Base-by-base conservation (phyloP, 352 stramenopile species). In the Globisporangium camurandrum region DNA sequence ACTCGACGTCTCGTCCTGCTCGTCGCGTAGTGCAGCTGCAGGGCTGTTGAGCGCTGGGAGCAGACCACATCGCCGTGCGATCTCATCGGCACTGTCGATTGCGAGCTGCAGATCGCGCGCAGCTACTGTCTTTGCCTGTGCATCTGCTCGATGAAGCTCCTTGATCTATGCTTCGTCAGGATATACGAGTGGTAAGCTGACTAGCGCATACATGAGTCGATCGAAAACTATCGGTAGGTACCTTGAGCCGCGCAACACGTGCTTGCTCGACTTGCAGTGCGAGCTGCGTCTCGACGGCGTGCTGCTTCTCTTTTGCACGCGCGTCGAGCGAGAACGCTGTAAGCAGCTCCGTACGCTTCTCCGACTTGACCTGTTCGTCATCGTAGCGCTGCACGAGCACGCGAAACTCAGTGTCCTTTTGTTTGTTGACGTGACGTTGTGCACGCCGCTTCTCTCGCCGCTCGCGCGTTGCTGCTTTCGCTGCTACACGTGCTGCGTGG, bases 1-100 rank as follows among this genome's bases (percentile, higher is more conserved):
- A 19, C 49, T 70, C 2, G 71, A 76, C 1, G 59, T 85, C 42
- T 88, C 77, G n/a, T 79, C 66, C 42, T 88, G 69, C 22, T 80
- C 70, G 2, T 50, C 37, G n/a, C 33, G 36, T 2, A 51, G 20
- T 4, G 41, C 9, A 5, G 71, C 56, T 12, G 48, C n/a, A 2
- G 74, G 66, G 1, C 66, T 67, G 47, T 72, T 64, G 56, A 88
- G 84, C 26, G 74, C 66, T 39, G 77, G 77, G 1, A 88, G 68
- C 11, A 75, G 54, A 9, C 77, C 77, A 1, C 52, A 67, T 23
- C 65, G 64, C 3, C 77, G 61, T 10, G 69, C 74, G 26, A 85
- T 66, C 12, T 71, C 61, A 14, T 80, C 62, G 0, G 70, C 69
- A 16, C 37, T 31, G 2, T 62, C 54, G 42, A 75, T 79, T 20